Evolutionary conservation across 108 stramenopile species (phyloP).

Genomic region (Licmophora abbreviata): DNA sequence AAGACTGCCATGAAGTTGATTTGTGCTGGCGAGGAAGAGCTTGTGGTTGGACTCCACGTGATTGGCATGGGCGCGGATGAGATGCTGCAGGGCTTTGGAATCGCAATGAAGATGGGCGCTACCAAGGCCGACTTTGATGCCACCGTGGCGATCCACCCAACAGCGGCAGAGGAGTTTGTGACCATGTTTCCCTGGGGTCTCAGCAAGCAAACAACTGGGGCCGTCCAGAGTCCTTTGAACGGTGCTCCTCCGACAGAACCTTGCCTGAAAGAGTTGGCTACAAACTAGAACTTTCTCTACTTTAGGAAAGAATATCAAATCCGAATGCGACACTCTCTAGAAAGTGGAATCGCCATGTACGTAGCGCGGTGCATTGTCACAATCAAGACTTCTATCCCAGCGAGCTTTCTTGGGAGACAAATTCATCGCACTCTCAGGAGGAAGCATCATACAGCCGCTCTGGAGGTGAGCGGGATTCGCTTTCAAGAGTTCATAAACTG

Average conservation of each 20-base stretch:
- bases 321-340: no score
- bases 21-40: conserved; percentile 77
- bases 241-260: conserved; percentile 33
- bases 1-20: conserved; percentile 88
- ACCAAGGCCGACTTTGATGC: conserved; percentile 96
- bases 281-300: no score
- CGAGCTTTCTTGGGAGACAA: no score
- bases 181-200: conserved; percentile 80
- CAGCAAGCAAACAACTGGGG: conserved; percentile 28
- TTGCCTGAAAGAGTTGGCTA: no score
- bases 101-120: conserved; percentile 69
- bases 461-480: no score
- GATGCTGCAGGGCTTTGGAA: conserved; percentile 88
- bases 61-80: conserved; percentile 94
- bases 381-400: no score
- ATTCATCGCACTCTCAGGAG: no score
- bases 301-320: no score
- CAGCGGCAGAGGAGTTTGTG: conserved; percentile 83
- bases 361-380: no score
- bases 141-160: conserved; percentile 93
- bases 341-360: no score
- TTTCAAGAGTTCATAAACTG: no score
- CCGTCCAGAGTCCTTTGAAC: conserved; percentile 31
- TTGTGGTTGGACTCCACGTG: conserved; percentile 89
- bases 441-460: no score